Evolutionary conservation across 306 rosid species (phyloP), one percentile per base, ranked within the genome.

Genomic region (Trichosanthes cucumerina): DNA sequence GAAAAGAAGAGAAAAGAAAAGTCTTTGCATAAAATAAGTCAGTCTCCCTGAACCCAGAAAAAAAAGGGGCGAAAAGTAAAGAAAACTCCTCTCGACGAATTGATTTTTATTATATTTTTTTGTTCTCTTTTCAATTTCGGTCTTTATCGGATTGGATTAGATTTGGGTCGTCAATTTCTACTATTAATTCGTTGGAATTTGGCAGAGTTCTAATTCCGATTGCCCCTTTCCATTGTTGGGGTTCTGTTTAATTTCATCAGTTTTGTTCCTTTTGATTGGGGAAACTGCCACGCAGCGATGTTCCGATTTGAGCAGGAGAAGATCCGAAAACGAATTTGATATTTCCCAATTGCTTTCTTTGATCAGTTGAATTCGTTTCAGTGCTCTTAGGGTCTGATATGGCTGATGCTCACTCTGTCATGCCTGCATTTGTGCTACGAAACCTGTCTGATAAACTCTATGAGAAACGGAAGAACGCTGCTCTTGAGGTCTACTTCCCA

Each of bases 381-480:
- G 43, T 78, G 73, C 21, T 82, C 26, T 31, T 15, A 82, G 80
- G 81, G 78, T 78, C 83, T 76, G 79, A 74, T 78, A 95, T 96
- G 99, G 91, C 90, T 49, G 99, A 92, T 79, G 96, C 86, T 81
- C 82, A 85, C 19, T 70, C 89, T 73, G 87, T 83, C 81, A 56
- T 92, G 86, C 91, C 98, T 46, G 80, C 97, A 36, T 86, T 87
- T 13, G 93, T 91, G 77, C 91, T 93, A 50, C 99, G 99, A 38
- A 96, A 96, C 83, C 96, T 96, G 59, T 82, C 99, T 74, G 99
- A 96, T 86, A 93, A 96, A 85, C 93, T 92, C 75, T 96, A 96
- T 41, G 99, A 96, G 92, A 96, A 91, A 87, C 98, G 99, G 81
- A 96, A 96, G 83, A 96, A 92, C 88, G 99, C 99, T 66, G 99